phyloP scores from a whole-genome alignment of 2,329 filamentous ascomycete species.

The Clarireedia sp. region DNA sequence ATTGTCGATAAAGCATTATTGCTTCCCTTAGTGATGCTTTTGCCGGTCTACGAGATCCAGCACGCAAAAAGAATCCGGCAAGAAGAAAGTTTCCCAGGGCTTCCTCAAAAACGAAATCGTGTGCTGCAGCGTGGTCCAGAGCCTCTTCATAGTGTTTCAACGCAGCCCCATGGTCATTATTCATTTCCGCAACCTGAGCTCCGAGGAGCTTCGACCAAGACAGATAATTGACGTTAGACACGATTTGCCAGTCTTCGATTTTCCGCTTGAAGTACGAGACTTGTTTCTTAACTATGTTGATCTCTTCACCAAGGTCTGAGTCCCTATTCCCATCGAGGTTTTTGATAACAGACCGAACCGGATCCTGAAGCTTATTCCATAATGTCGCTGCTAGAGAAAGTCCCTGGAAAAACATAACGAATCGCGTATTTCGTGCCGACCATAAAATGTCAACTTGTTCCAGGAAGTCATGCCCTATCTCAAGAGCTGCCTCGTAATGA shows the following conservation, averaged over 20 bases:
- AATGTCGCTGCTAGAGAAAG: constrained; percentile 47
- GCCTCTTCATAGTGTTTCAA: constrained; percentile 61
- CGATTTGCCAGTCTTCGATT: constrained; percentile 55
- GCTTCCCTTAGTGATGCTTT: constrained; percentile 61
- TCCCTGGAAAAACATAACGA: constrained; percentile 53
- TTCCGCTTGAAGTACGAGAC: constrained; percentile 49
- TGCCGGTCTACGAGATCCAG: constrained; percentile 58
- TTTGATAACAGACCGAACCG: constrained; percentile 15
- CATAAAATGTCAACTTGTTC: constrained; percentile 44
- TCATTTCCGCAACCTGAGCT: constrained; percentile 60
- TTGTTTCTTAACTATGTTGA: constrained; percentile 42
- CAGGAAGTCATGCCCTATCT: constrained; percentile 45
- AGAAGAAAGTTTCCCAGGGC: constrained; percentile 67
- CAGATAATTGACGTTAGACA: constrained; percentile 64
- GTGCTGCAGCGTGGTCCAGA: constrained; percentile 62
- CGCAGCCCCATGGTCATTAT: constrained; percentile 47
- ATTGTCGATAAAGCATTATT: constrained; percentile 57
- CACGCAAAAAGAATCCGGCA: constrained; percentile 60
- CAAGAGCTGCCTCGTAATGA: constrained; percentile 51
- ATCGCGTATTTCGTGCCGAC: constrained; percentile 50
- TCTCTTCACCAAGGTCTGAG: constrained; percentile 36
- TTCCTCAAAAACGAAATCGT: constrained; percentile 62
- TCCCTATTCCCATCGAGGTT: constrained; percentile 34
- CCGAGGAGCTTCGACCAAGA: constrained; percentile 60
- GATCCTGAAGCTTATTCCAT: constrained; percentile 26